Evolutionary conservation across 108 stramenopile species (phyloP), one percentile per base, ranked within the genome.

Genomic region (Skeletonema menzelii): DNA sequence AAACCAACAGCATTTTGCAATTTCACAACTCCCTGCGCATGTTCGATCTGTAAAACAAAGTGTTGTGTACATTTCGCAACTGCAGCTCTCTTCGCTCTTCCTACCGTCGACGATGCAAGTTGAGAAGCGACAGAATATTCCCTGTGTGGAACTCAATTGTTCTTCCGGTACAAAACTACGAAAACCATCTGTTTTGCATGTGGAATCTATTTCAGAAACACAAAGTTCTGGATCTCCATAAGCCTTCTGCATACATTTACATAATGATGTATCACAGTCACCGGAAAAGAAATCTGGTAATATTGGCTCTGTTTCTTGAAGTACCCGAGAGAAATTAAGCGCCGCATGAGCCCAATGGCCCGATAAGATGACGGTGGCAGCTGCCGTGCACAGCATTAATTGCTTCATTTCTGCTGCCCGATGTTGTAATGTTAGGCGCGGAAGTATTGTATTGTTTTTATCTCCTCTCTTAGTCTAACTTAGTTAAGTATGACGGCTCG

Each of bases 181-280:
- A 35, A 68, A 26, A 0, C 24, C 5, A 2, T 19, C 56, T 44
- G 27, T 4, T 22, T 5, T 26, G 19, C 67, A 68, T 7, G 31
- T 27, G 15, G 31, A 37, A 12, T 57, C 20, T 35, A 68, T 26
- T 68, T 68, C 67, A 13, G 67, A 24, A 24, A 37, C 30, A 12
- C 67, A 68, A 3, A 34, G 13, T 34, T 13, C 15, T 34, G 27
- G 34, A 22, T 57, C 20, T 2, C 35, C 35, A 37, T 12, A 37
- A 12, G 40, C 40, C 3, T 42, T 2, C 15, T 42, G 4, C 40
- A 42, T 42, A n/a, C 40, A 42, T n/a, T 15, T n/a, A 4, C 40
- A 42, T 42, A 15, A 42, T 11, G 40, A 42, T n/a, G 40, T 42
- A 42, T 42, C 40, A 42, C 40, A 42, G 40, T 15, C 40, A 42